A percentile compares a stretch with the other conserved stretches of the same genome.
Evolutionary conservation across 495 filamentous ascomycete species (phyloP).

Genomic region (Aspergillus ellipticus): DNA sequence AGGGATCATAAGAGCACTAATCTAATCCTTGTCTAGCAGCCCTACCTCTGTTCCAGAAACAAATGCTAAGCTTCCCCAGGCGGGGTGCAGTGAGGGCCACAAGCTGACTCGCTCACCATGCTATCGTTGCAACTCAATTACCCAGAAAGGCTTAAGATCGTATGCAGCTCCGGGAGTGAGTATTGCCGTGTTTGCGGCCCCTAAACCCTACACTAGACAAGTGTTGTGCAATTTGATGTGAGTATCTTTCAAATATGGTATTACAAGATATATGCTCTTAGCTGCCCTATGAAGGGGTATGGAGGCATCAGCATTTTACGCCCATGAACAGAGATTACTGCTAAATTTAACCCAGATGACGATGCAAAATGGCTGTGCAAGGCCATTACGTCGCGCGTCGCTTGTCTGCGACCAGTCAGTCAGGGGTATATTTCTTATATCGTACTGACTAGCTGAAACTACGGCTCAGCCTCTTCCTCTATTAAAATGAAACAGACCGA

Average conservation of each 20-base stretch:
- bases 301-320: background rate
- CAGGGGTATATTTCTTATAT: too few relatives aligned
- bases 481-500: too few relatives aligned
- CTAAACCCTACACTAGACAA: background rate
- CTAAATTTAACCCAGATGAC: constrained; percentile 8
- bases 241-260: background rate
- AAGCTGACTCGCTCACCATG: constrained; percentile 6
- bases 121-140: background rate
- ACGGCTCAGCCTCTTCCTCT: too few relatives aligned
- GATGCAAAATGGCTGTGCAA: constrained; percentile 5
- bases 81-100: constrained; percentile 4
- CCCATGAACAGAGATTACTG: background rate
- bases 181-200: constrained; percentile 5
- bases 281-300: background rate
- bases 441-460: background rate
- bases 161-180: constrained; percentile 6
- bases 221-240: background rate
- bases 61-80: constrained; percentile 8
- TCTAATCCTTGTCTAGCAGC: background rate
- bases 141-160: background rate
- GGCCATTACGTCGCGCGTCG: background rate
- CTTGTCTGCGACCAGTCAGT: background rate
- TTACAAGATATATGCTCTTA: background rate
- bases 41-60: constrained; percentile 9
- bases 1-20: constrained; percentile 4